These are phyloP conservation scores for Populus simonii DNA, from an alignment of 345 rosid genomes.

Conservation along the genomic window DNA sequence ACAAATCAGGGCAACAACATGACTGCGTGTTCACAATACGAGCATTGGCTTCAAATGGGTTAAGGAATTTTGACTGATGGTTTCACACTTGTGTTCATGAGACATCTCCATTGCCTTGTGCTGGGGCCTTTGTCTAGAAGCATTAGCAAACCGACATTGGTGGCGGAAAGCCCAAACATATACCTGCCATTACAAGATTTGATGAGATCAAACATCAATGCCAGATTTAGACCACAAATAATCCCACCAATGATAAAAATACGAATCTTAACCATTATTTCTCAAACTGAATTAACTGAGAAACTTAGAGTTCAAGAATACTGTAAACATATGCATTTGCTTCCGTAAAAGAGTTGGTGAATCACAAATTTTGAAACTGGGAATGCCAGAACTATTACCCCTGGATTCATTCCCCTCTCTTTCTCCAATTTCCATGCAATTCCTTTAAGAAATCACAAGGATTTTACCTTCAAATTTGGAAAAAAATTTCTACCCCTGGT, in stretches of 20 bases:
- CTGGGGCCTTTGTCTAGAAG: conserved; percentile 71
- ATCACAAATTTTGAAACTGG: not conserved
- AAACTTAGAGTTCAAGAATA: not conserved
- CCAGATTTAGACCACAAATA: not conserved
- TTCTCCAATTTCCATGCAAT: not conserved
- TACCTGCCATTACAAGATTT: conserved; percentile 40
- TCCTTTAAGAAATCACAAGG: not conserved
- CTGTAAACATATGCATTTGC: not conserved
- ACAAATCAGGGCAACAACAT: not conserved
- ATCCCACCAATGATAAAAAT: not conserved
- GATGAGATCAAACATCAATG: conserved; percentile 5
- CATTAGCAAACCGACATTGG: conserved; percentile 73
- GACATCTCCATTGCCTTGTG: conserved; percentile 72
- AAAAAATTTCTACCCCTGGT: not conserved
- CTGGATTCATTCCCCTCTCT: not conserved
- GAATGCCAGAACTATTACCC: not conserved
- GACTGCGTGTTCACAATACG: not conserved
- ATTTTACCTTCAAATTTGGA: not conserved
- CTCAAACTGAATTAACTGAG: not conserved
- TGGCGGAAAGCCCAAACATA: conserved; percentile 57
- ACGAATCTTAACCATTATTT: not conserved
- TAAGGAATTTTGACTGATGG: not conserved
- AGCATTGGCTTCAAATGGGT: conserved; percentile 6
- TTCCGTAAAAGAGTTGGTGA: not conserved
- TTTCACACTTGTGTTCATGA: conserved; percentile 55